These are phyloP conservation scores for Cyanidiococcus yangmingshanensis DNA, from an alignment of 23 red algal species.

Conservation along the genomic window DNA sequence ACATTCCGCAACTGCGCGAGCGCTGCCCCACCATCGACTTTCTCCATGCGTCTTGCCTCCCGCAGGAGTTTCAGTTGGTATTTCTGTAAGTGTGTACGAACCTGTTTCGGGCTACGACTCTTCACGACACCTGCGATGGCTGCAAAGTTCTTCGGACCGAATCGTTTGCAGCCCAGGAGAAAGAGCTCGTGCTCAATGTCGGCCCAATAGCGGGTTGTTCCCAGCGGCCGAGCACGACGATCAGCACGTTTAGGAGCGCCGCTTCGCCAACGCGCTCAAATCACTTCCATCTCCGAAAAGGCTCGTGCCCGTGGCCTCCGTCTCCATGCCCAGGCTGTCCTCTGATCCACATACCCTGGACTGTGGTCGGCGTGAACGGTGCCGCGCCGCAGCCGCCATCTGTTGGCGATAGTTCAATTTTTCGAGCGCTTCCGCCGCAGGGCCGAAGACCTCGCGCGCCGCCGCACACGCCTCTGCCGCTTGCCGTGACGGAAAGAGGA, in stretches of 20 bases:
- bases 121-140: conserved; percentile 61
- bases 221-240: conserved; percentile 10
- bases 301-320: neutral
- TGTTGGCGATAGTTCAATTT: neutral
- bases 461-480: conserved; percentile 6
- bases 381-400: neutral
- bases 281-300: neutral
- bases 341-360: neutral
- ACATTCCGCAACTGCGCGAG: neutral
- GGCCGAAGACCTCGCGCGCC: conserved; percentile 9
- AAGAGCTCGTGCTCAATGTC: conserved; percentile 54
- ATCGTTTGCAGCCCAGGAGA: conserved; percentile 51
- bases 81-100: conserved; percentile 86
- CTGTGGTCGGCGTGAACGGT: neutral
- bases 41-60: conserved; percentile 31
- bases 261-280: neutral
- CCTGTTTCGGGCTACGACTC: conserved; percentile 73
- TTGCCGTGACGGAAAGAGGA: conserved; percentile 9
- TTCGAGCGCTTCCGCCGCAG: conserved; percentile 8
- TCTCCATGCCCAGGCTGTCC: neutral
- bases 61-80: conserved; percentile 64
- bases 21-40: conserved; percentile 1
- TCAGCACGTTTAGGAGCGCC: neutral
- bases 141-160: conserved; percentile 71
- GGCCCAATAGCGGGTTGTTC: conserved; percentile 61